These are phyloP conservation scores for Aphanomyces cochlioides DNA, from an alignment of 352 stramenopile genomes.

Conservation along the genomic window DNA sequence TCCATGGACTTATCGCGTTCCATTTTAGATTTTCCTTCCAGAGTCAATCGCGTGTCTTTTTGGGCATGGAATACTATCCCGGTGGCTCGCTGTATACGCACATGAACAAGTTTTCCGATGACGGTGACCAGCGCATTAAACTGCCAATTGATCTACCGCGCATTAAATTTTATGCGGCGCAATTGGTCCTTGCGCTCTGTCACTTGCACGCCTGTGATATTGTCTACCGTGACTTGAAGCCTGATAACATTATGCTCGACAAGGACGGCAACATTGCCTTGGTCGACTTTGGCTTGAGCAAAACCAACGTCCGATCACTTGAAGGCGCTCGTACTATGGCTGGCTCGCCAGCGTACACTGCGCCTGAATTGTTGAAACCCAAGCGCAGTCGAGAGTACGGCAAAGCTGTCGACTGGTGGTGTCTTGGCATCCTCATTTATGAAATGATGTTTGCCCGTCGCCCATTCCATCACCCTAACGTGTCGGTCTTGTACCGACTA, in stretches of 20 bases:
- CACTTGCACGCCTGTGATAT: slow-evolving; percentile 92
- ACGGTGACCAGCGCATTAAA: slow-evolving; percentile 85
- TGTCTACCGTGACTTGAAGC: slow-evolving; percentile 95
- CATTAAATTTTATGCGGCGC: slow-evolving; percentile 88
- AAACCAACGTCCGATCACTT: slow-evolving; percentile 87
- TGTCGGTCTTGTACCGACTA: slow-evolving; percentile 87
- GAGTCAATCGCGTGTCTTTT: slow-evolving; percentile 69
- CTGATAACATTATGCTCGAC: slow-evolving; percentile 95
- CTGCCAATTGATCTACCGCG: slow-evolving; percentile 72
- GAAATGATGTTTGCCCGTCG: slow-evolving; percentile 90
- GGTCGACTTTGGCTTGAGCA: slow-evolving; percentile 93
- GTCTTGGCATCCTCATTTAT: slow-evolving; percentile 86
- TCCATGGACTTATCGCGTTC: background rate
- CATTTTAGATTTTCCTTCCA: slow-evolving; percentile 74
- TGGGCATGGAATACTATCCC: slow-evolving; percentile 85
- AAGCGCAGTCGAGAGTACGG: slow-evolving; percentile 83
- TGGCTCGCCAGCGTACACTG: slow-evolving; percentile 75
- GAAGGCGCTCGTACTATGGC: slow-evolving; percentile 81
- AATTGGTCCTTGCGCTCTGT: slow-evolving; percentile 89
- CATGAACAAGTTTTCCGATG: slow-evolving; percentile 89
- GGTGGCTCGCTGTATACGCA: slow-evolving; percentile 86
- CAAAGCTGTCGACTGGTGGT: slow-evolving; percentile 87
- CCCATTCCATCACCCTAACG: slow-evolving; percentile 89
- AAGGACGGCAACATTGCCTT: slow-evolving; percentile 91
- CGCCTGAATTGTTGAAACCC: slow-evolving; percentile 74